Evolutionary conservation across 768 basidiomycete species (phyloP), one percentile per base, ranked within the genome.

Genomic region (Ramaria rubella): DNA sequence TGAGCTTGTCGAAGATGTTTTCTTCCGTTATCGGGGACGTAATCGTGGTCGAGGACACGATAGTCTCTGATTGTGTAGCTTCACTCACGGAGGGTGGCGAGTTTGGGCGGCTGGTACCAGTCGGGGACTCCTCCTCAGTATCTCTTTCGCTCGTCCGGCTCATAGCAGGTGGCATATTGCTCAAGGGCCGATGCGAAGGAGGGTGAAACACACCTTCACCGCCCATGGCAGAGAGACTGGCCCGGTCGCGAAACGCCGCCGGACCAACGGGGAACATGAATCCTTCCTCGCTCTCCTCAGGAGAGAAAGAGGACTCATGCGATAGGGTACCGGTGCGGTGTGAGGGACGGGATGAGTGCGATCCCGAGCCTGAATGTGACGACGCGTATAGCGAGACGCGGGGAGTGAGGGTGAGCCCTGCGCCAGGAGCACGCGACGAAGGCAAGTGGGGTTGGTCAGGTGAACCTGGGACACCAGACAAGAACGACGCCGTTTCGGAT

Each of bases 221-320:
- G 19, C 55, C 55, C 17, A 56, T 48, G 21, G 55, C 44, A 11
- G 55, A 56, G n/a, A 56, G 44, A 49, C 55, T 56, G 12, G 55
- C 55, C 30, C 55, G 27, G 21, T 56, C 24, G 11, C n/a, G n/a
- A 30, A 46, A 38, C 11, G 26, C 17, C 26, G 45, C 45, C 15
- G 29, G 21, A 15, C 19, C 9, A 3, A 11, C 21, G n/a, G 44
- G 44, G 23, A 38, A 17, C 8, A 19, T 1, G 21, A 48, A 24
- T n/a, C 40, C 55, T 5, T 56, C 44, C 6, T 56, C 55, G 24
- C 55, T 56, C n/a, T 24, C 44, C n/a, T 17, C 24, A 23, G 43
- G 33, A 7, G 43, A 29, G 23, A 9, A 29, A 4, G 43, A 44
- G 15, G 24, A 15, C 12, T 26, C 40, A 17, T 43, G 52, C 19